phyloP scores from a whole-genome alignment of 441 rosid genomes.

The Gossypium trilobum region DNA sequence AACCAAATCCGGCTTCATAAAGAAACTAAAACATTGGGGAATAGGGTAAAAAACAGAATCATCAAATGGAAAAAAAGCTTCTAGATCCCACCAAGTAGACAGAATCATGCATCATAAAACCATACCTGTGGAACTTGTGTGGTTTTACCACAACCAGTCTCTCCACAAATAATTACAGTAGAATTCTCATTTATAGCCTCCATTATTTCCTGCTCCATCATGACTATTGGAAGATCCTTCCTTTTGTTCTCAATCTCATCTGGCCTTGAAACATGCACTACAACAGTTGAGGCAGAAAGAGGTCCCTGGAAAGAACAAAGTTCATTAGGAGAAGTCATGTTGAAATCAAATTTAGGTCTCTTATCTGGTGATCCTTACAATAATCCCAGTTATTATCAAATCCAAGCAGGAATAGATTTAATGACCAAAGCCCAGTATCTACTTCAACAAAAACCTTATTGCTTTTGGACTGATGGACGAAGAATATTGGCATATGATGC shows the following conservation, averaged over 20 bases:
- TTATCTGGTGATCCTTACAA: slow-evolving; percentile 29
- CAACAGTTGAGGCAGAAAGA: slow-evolving; percentile 20
- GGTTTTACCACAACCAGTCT: slow-evolving; percentile 97
- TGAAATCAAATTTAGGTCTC: slow-evolving; percentile 17
- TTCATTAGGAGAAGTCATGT: slow-evolving; percentile 12
- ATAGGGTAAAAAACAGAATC: slow-evolving; percentile 10
- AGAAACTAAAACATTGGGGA: slow-evolving; percentile 49
- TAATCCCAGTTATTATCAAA: too few species aligned
- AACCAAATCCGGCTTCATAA: slow-evolving; percentile 87
- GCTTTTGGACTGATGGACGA: too few species aligned
- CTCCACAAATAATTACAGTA: slow-evolving; percentile 66
- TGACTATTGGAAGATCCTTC: slow-evolving; percentile 84
- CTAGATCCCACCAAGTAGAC: neutral
- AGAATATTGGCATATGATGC: too few species aligned
- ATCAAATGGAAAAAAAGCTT: neutral
- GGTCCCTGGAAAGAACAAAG: slow-evolving; percentile 23
- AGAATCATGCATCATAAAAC: slow-evolving; percentile 11
- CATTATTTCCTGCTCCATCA: slow-evolving; percentile 99
- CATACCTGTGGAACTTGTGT: slow-evolving; percentile 95
- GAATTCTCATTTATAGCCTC: slow-evolving; percentile 72
- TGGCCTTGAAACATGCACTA: slow-evolving; percentile 40
- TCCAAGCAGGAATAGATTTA: too few species aligned
- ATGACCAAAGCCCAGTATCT: too few species aligned
- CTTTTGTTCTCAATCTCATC: slow-evolving; percentile 59
- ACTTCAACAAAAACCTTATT: too few species aligned